phyloP scores from a whole-genome alignment of 1,284 basidiomycete genomes.

The Schizopora paradoxa region DNA sequence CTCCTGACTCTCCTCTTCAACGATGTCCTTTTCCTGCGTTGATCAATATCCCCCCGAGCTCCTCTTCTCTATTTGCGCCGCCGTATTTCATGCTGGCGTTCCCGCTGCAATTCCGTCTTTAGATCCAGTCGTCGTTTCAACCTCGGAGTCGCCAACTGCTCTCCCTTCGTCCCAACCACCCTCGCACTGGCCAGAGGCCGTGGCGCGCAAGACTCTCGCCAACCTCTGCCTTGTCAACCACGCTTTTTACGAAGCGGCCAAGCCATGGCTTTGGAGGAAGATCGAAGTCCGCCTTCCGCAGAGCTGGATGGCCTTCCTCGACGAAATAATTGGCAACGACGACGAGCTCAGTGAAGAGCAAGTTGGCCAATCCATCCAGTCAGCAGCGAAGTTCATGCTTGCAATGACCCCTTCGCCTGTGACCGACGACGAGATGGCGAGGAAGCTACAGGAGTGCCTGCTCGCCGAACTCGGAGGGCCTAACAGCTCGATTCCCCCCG shows the following conservation, averaged over 20 bases:
- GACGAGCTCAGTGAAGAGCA: constrained; percentile 36
- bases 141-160: constrained; percentile 47
- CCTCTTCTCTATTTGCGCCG: constrained; percentile 59
- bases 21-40: constrained; percentile 17
- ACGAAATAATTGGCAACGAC: constrained; percentile 68
- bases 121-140: constrained; percentile 57
- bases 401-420: constrained; percentile 45
- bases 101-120: constrained; percentile 52
- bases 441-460: constrained; percentile 55
- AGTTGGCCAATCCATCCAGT: constrained; percentile 27
- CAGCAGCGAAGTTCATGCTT: constrained; percentile 46
- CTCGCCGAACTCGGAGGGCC: constrained; percentile 52
- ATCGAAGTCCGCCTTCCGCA: constrained; percentile 74
- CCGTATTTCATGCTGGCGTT: constrained; percentile 57
- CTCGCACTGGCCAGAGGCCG: constrained; percentile 58
- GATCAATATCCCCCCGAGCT: constrained; percentile 53
- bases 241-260: constrained; percentile 71
- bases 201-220: constrained; percentile 56
- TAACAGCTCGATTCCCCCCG: constrained; percentile 62
- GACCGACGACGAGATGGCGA: constrained; percentile 38
- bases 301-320: constrained; percentile 73
- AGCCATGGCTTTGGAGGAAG: constrained; percentile 76
- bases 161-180: constrained; percentile 68
- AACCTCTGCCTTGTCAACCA: constrained; percentile 68
- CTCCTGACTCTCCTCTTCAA: neutral